These are phyloP conservation scores for Hyaloscypha hepaticicola DNA, from an alignment of 495 filamentous ascomycete species.

Conservation along the genomic window DNA sequence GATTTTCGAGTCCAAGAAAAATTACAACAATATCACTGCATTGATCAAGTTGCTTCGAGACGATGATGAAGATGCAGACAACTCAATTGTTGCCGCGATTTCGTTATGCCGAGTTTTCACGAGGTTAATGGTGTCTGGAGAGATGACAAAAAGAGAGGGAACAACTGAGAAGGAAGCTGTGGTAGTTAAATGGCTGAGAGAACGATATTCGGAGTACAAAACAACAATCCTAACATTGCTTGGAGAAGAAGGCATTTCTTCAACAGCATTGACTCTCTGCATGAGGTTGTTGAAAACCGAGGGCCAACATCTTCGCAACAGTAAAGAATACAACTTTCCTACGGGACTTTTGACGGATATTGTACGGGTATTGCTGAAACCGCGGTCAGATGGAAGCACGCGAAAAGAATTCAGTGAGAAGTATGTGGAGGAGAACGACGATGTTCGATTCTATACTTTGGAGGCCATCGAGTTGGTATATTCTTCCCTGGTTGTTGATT, in stretches of 20 bases:
- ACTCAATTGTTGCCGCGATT: slow-evolving; percentile 62
- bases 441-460: slow-evolving; percentile 82
- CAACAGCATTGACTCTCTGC: slow-evolving; percentile 67
- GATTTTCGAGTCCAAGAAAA: slow-evolving; percentile 76
- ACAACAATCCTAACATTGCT: slow-evolving; percentile 54
- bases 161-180: slow-evolving; percentile 70
- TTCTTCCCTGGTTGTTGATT: neutral
- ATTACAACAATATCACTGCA: slow-evolving; percentile 89
- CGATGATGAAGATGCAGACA: slow-evolving; percentile 37
- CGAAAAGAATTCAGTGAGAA: slow-evolving; percentile 72
- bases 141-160: slow-evolving; percentile 59
- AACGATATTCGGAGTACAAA: slow-evolving; percentile 69
- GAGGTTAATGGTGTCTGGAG: slow-evolving; percentile 74
- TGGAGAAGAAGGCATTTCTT: slow-evolving; percentile 47
- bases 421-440: slow-evolving; percentile 76
- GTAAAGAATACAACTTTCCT: slow-evolving; percentile 64
- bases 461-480: slow-evolving; percentile 61
- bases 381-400: slow-evolving; percentile 51
- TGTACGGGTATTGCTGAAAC: slow-evolving; percentile 60
- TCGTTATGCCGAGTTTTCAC: slow-evolving; percentile 89
- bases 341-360: slow-evolving; percentile 60
- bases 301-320: slow-evolving; percentile 56
- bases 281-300: slow-evolving; percentile 85
- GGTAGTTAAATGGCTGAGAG: slow-evolving; percentile 76
- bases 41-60: slow-evolving; percentile 60